Evolutionary conservation across 2,329 filamentous ascomycete species (phyloP).

Genomic region (Colletotrichum trifolii): DNA sequence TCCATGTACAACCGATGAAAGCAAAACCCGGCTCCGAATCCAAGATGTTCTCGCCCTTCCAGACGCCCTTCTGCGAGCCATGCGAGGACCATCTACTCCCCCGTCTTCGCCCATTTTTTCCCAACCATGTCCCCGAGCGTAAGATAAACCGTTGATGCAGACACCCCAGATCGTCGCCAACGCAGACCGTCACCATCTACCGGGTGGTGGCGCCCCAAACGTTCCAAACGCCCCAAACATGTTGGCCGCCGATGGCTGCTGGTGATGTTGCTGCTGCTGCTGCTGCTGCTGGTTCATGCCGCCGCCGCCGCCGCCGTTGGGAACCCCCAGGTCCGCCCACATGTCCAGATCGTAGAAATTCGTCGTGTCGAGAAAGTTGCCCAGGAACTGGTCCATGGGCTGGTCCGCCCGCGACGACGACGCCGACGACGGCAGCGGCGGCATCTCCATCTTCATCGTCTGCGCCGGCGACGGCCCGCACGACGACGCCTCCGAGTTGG

Average conservation of each 20-base stretch:
- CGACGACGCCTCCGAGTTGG: constrained; percentile 45
- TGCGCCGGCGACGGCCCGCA: constrained; percentile 43
- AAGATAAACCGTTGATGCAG: background rate
- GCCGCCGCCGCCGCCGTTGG: constrained; percentile 22
- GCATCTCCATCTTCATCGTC: constrained; percentile 40
- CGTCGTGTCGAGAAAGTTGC: constrained; percentile 56
- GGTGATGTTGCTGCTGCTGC: too few species aligned
- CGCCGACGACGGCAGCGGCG: background rate
- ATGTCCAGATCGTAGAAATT: constrained; percentile 58
- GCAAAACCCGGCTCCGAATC: constrained; percentile 13
- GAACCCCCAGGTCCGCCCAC: constrained; percentile 45
- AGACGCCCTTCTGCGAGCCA: too few species aligned
- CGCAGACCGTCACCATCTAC: constrained; percentile 25
- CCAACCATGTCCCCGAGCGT: background rate
- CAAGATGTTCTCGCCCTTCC: background rate
- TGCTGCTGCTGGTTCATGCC: constrained; percentile 19
- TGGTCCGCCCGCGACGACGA: constrained; percentile 37
- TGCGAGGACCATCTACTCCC: too few species aligned
- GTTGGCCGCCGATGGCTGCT: constrained; percentile 16
- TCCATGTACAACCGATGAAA: constrained; percentile 21
- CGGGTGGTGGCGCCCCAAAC: constrained; percentile 33
- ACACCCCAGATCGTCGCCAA: background rate
- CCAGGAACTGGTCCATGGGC: constrained; percentile 56
- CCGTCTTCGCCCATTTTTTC: background rate
- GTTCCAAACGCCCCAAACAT: constrained; percentile 36